Conservation (phyloP, 2,329 filamentous ascomycete species). For the Aspergillus ochraceoroseus region DNA sequence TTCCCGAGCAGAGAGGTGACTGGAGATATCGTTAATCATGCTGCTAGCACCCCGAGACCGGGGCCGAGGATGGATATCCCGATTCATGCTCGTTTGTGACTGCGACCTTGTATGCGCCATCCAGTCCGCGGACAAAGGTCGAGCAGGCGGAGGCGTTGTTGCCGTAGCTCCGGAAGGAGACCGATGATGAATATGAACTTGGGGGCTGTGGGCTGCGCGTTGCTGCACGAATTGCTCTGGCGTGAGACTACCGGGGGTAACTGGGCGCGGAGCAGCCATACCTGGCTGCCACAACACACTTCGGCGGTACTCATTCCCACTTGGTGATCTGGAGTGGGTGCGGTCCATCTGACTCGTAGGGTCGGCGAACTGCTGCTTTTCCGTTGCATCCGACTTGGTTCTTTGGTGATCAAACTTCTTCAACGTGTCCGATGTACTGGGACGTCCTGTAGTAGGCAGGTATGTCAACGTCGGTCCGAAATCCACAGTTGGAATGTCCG, state of each 20-base stretch:
- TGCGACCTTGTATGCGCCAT: slow-evolving; percentile 30
- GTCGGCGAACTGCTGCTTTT: slow-evolving; percentile 26
- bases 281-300: slow-evolving; percentile 77
- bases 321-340: slow-evolving; percentile 38
- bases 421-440: slow-evolving; percentile 53
- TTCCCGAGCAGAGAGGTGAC: slow-evolving; percentile 73
- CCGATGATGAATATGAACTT: slow-evolving; percentile 58
- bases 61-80: slow-evolving; percentile 26
- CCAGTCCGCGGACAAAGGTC: slow-evolving; percentile 41
- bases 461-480: slow-evolving; percentile 82
- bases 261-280: slow-evolving; percentile 47
- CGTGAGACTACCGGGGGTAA: slow-evolving; percentile 56
- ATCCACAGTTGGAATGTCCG: slow-evolving; percentile 68
- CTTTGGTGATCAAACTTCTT: slow-evolving; percentile 34
- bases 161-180: slow-evolving; percentile 51
- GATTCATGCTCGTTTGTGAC: slow-evolving; percentile 31
- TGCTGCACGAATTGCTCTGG: slow-evolving; percentile 82
- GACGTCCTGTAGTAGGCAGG: slow-evolving; percentile 50
- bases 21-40: slow-evolving; percentile 51
- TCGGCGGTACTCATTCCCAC: slow-evolving; percentile 53
- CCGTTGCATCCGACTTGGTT: slow-evolving; percentile 31
- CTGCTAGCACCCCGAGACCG: slow-evolving; percentile 56
- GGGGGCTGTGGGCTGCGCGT: slow-evolving; percentile 57
- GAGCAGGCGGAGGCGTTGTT: slow-evolving; percentile 35
- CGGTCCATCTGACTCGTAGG: slow-evolving; percentile 29